Evolutionary conservation across 345 rosid species (phyloP).

Genomic region (Arabidopsis suecica): DNA sequence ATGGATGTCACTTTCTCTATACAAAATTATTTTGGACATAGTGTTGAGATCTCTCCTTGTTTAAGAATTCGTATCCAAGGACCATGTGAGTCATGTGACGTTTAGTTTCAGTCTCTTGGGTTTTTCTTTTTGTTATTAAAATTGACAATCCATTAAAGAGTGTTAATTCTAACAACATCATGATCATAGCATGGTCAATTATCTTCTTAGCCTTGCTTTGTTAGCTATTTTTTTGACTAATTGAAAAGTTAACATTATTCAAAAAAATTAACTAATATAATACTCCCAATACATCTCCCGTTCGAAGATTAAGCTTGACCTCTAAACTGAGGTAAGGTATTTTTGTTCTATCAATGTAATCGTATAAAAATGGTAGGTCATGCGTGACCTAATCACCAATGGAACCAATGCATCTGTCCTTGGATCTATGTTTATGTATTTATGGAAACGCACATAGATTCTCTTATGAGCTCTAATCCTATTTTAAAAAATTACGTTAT

Average conservation of each 20-base stretch:
- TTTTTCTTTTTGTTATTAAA: not conserved
- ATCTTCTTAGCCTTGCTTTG: not conserved
- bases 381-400: conserved; percentile 13
- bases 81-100: conserved; percentile 26
- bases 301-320: not conserved
- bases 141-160: too few relatives aligned
- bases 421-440: conserved; percentile 12
- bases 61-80: not conserved
- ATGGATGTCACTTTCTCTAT: conserved; percentile 28
- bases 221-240: not conserved
- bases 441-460: conserved; percentile 1
- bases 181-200: too few relatives aligned
- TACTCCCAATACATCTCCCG: too few relatives aligned
- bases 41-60: conserved; percentile 2
- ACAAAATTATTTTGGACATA: not conserved
- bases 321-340: not conserved
- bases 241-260: not conserved
- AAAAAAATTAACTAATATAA: too few relatives aligned
- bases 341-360: not conserved
- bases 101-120: conserved; percentile 7
- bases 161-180: too few relatives aligned
- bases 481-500: not conserved
- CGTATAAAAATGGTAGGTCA: conserved; percentile 23
- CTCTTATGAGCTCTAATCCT: not conserved
- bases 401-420: not conserved